These are phyloP conservation scores for Xylariomycetidae sp. DNA, from an alignment of 2,329 filamentous ascomycete species.

Conservation along the genomic window DNA sequence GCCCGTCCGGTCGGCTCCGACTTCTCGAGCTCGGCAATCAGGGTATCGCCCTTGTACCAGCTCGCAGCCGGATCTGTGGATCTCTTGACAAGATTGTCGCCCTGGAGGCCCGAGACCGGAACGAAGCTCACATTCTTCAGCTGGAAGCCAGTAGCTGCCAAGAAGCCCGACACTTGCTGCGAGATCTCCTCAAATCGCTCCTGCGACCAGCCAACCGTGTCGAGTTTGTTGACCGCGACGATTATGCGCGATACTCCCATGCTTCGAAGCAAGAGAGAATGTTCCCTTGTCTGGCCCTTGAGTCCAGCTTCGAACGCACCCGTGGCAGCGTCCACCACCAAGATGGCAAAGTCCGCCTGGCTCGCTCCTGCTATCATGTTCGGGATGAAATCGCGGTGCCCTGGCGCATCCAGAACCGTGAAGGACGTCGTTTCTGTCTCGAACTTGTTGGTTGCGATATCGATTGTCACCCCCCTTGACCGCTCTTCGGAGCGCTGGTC, in stretches of 20 bases:
- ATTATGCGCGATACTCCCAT: conserved; percentile 85
- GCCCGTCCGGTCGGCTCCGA: conserved; percentile 67
- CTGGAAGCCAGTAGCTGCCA: conserved; percentile 76
- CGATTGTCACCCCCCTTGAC: conserved; percentile 86
- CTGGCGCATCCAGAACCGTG: conserved; percentile 91
- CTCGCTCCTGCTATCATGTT: conserved; percentile 98
- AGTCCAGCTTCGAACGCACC: conserved; percentile 92
- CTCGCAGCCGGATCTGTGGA: conserved; percentile 50
- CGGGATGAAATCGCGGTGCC: conserved; percentile 91
- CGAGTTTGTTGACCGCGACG: conserved; percentile 93
- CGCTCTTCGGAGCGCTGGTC: conserved; percentile 89
- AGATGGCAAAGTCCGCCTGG: conserved; percentile 89
- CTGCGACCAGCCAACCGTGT: conserved; percentile 76
- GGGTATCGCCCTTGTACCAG: conserved; percentile 77
- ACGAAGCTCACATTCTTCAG: conserved; percentile 78
- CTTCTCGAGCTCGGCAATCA: conserved; percentile 80
- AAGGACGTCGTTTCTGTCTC: conserved; percentile 82
- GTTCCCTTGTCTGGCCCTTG: conserved; percentile 90
- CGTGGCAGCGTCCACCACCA: conserved; percentile 86
- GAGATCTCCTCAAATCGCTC: conserved; percentile 80
- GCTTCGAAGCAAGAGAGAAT: conserved; percentile 81
- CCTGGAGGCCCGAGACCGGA: conserved; percentile 81
- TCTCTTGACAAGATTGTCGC: conserved; percentile 71
- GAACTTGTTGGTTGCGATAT: conserved; percentile 92
- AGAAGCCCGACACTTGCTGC: conserved; percentile 75